These are phyloP conservation scores for Heritiera fomes DNA, from an alignment of 345 rosid genomes.

Conservation along the genomic window DNA sequence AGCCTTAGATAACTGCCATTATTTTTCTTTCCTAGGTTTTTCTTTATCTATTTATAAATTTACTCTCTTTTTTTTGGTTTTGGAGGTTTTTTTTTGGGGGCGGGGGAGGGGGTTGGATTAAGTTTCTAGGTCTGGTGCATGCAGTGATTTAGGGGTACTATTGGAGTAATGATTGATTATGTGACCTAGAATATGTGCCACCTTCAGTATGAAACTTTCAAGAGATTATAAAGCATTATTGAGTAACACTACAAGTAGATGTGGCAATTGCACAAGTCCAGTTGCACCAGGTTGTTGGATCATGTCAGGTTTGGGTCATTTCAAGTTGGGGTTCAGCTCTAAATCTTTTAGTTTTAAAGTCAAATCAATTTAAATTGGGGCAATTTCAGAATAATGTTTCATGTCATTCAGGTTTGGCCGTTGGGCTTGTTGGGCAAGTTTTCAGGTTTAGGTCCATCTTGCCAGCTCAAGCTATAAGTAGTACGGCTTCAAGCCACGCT, in stretches of 20 bases:
- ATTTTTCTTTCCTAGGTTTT: background rate
- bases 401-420: no score
- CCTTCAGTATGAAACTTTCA: background rate
- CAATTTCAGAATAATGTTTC: no score
- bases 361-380: no score
- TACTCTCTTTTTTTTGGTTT: background rate
- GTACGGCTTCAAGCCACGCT: background rate
- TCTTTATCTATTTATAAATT: no score
- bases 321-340: no score
- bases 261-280: no score
- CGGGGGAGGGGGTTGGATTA: background rate
- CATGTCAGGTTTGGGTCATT: no score
- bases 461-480: background rate
- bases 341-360: no score
- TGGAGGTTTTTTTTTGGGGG: no score
- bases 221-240: background rate
- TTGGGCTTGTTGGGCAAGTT: no score
- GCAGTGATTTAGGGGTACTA: background rate
- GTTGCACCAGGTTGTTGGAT: no score
- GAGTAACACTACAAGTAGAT: background rate
- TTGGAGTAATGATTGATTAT: slow-evolving; percentile 2
- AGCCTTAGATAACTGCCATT: background rate
- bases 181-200: slow-evolving; percentile 4
- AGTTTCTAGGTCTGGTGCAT: background rate
- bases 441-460: no score